These are phyloP conservation scores for Elaeis guineensis DNA, from an alignment of 176 grass and related monocot species.

Conservation along the genomic window DNA sequence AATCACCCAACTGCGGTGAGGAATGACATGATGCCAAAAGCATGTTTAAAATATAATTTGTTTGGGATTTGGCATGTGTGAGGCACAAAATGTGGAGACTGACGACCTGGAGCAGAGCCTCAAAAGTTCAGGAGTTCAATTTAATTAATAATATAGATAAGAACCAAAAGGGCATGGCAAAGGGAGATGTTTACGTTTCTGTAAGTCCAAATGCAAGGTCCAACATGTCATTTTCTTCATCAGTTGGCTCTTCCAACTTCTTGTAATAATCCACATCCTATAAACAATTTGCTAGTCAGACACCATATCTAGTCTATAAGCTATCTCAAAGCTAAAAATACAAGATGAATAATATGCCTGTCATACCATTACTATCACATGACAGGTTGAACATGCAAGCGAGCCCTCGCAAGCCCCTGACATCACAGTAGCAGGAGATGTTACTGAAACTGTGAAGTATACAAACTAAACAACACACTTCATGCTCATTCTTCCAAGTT, in stretches of 20 bases:
- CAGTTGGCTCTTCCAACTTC: slow-evolving; percentile 84
- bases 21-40: too few relatives aligned
- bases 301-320: background rate
- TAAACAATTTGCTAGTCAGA: slow-evolving; percentile 13
- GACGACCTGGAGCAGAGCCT: too few relatives aligned
- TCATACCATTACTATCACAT: slow-evolving; percentile 92
- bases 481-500: too few relatives aligned
- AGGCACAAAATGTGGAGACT: too few relatives aligned
- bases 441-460: too few relatives aligned
- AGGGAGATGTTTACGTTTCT: slow-evolving; percentile 50
- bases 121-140: too few relatives aligned
- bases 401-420: slow-evolving; percentile 93
- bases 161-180: background rate
- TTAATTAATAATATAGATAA: background rate
- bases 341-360: background rate
- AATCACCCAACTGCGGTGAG: too few relatives aligned
- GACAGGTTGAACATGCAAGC: slow-evolving; percentile 86
- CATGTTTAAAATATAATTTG: too few relatives aligned
- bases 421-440: too few relatives aligned
- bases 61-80: too few relatives aligned
- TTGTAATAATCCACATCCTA: slow-evolving; percentile 84
- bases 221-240: slow-evolving; percentile 99
- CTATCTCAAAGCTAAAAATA: too few relatives aligned
- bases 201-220: slow-evolving; percentile 95
- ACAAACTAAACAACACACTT: too few relatives aligned